phyloP scores from a whole-genome alignment of 1,284 basidiomycete species.

The Puccinia hordei region DNA sequence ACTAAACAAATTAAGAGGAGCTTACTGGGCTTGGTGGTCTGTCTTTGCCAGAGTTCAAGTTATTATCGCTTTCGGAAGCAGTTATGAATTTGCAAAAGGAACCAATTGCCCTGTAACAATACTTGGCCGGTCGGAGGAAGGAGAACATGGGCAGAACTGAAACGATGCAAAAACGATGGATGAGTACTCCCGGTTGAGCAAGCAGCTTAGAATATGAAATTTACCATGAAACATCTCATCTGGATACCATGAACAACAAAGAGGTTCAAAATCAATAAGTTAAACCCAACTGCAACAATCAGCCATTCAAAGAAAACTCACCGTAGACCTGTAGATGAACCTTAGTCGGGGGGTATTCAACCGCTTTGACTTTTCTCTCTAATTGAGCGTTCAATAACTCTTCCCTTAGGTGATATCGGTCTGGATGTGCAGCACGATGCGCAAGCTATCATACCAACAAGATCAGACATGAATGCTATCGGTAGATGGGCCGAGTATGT shows the following conservation, averaged over 20 bases:
- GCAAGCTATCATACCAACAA: slow-evolving; percentile 66
- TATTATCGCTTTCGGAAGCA: slow-evolving; percentile 54
- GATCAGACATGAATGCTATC: not conserved
- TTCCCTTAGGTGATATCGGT: slow-evolving; percentile 70
- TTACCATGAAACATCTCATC: slow-evolving; percentile 50
- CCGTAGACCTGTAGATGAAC: slow-evolving; percentile 80
- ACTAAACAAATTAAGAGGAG: not conserved
- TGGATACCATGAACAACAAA: slow-evolving; percentile 3
- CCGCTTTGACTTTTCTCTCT: slow-evolving; percentile 54
- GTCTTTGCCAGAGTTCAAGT: slow-evolving; percentile 54
- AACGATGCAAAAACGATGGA: slow-evolving; percentile 55
- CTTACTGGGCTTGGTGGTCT: not conserved
- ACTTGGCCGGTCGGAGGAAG: slow-evolving; percentile 60
- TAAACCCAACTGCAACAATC: slow-evolving; percentile 44
- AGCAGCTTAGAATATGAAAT: not conserved
- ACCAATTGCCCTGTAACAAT: slow-evolving; percentile 60
- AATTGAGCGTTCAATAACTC: slow-evolving; percentile 62
- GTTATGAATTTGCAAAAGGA: slow-evolving; percentile 60
- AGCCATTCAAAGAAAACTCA: slow-evolving; percentile 6
- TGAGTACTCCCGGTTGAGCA: not conserved
- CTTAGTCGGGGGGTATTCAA: slow-evolving; percentile 67
- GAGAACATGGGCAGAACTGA: slow-evolving; percentile 63
- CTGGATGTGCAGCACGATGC: slow-evolving; percentile 85
- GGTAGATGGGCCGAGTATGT: slow-evolving; percentile 51
- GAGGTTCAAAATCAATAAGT: not conserved